phyloP scores from a whole-genome alignment of 163 green algal species.

The Chlorella variabilis region DNA sequence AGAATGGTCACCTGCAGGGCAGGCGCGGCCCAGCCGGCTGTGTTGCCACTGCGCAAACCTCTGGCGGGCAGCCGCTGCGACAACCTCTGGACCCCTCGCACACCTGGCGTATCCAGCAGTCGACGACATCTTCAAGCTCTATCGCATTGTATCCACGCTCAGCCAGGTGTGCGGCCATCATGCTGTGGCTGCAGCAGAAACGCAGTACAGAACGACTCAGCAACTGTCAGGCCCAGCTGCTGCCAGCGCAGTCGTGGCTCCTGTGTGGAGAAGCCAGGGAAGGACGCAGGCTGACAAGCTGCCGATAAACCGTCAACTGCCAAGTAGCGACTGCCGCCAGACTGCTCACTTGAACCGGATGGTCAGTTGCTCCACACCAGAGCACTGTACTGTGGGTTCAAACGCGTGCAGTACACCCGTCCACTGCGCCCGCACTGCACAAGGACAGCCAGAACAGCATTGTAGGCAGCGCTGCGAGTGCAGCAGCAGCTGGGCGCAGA shows the following conservation, averaged over 20 bases:
- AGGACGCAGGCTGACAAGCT: too few relatives aligned
- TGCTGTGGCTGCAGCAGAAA: background rate
- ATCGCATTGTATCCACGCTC: constrained; percentile 1
- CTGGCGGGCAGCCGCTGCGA: too few relatives aligned
- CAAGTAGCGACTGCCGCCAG: too few relatives aligned
- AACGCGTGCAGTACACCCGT: background rate
- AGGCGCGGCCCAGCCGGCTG: too few relatives aligned
- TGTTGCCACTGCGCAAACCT: too few relatives aligned
- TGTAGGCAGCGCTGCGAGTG: background rate
- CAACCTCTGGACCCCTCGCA: too few relatives aligned
- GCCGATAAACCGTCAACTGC: too few relatives aligned
- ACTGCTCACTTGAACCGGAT: constrained; percentile 1
- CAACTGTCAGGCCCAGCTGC: background rate
- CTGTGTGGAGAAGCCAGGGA: too few relatives aligned
- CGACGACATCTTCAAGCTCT: background rate
- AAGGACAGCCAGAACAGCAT: background rate
- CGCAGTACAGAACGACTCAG: background rate
- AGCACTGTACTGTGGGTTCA: background rate
- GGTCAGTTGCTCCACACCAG: background rate
- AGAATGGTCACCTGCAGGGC: background rate
- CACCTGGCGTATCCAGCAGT: background rate
- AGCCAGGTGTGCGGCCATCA: background rate
- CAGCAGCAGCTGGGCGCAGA: background rate
- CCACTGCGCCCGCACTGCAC: background rate
- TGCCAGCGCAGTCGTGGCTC: too few relatives aligned